These are phyloP conservation scores for Epichloe typhina DNA, from an alignment of 2,329 filamentous ascomycete genomes.

Conservation along the genomic window DNA sequence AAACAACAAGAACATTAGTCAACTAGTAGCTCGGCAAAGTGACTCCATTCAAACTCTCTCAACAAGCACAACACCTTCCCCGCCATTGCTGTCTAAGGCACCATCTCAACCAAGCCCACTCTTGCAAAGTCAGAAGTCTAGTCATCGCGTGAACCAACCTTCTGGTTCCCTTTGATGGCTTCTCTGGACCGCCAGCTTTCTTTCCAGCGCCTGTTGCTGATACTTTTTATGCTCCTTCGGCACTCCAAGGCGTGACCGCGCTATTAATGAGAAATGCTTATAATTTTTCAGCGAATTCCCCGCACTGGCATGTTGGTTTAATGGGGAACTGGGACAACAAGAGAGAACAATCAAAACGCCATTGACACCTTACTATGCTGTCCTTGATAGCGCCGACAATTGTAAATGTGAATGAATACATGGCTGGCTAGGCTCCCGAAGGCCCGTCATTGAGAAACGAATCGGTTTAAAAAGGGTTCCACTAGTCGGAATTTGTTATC, in stretches of 20 bases:
- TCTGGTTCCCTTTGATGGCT: background rate
- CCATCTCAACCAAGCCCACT: background rate
- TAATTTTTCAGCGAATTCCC: constrained; percentile 21
- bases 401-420: constrained; percentile 39
- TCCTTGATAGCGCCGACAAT: constrained; percentile 38
- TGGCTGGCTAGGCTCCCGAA: constrained; percentile 19
- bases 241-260: constrained; percentile 6
- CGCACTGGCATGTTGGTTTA: constrained; percentile 15
- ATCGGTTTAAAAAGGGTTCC: constrained; percentile 13
- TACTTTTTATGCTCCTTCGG: background rate
- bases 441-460: constrained; percentile 15
- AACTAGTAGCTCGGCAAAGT: background rate
- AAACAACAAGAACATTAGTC: constrained; percentile 1
- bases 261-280: constrained; percentile 26
- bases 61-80: constrained; percentile 2
- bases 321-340: constrained; percentile 4
- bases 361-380: constrained; percentile 45
- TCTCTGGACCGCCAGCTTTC: background rate
- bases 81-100: constrained; percentile 1
- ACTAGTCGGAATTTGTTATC: constrained; percentile 27
- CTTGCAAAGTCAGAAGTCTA: background rate
- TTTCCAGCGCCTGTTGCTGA: background rate
- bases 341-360: constrained; percentile 33
- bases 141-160: background rate
- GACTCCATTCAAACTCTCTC: constrained; percentile 2